Conservation (phyloP, 164 flowering plant species). For the Tetrastigma voinierianum region DNA sequence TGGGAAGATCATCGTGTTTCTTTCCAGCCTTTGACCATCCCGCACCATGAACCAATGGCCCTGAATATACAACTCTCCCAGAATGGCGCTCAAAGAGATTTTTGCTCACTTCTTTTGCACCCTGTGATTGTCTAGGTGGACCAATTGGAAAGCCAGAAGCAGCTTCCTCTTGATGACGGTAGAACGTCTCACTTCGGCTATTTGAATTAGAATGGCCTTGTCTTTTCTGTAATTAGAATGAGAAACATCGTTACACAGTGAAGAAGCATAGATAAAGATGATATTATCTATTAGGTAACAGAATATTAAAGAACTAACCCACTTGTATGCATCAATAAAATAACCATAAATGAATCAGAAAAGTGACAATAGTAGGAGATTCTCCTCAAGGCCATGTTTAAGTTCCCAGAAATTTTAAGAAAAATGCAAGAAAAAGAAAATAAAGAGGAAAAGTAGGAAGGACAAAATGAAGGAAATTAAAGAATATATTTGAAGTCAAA, state of each 20-base stretch:
- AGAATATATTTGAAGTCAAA: no score
- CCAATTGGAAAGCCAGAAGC: constrained; percentile 31
- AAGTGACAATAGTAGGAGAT: not conserved
- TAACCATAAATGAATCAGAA: not conserved
- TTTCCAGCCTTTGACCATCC: constrained; percentile 28
- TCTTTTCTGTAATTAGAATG: constrained; percentile 21
- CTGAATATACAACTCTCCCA: constrained; percentile 39
- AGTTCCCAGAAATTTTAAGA: no score
- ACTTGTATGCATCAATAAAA: not conserved
- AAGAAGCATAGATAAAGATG: not conserved
- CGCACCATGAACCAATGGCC: constrained; percentile 40
- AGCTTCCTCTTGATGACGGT: constrained; percentile 21
- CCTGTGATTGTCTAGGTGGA: constrained; percentile 22
- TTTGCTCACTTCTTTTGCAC: constrained; percentile 23
- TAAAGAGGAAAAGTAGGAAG: not conserved
- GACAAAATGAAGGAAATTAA: not conserved
- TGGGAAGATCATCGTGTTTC: constrained; percentile 24
- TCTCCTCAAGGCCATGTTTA: no score
- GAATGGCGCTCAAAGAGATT: constrained; percentile 19
- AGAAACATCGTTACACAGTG: not conserved
- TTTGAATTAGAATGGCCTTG: constrained; percentile 17
- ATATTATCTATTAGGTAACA: not conserved
- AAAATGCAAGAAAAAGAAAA: no score
- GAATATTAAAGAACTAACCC: no score
- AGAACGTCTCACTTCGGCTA: constrained; percentile 27